These are phyloP conservation scores for Didymellaceae sp. DNA, from an alignment of 2,329 filamentous ascomycete genomes.

Conservation along the genomic window DNA sequence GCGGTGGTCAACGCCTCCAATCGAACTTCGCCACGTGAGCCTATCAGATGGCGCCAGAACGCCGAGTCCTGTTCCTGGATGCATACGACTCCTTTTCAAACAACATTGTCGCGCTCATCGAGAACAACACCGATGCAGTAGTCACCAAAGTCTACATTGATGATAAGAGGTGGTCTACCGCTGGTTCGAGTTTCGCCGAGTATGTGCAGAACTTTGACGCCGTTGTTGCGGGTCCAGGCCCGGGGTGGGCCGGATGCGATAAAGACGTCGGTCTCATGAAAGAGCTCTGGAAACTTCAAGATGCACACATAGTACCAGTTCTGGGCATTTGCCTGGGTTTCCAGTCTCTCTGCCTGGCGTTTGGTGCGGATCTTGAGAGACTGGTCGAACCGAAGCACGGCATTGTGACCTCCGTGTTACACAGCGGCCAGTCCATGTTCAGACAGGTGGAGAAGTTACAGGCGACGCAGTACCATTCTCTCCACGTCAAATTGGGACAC, in stretches of 20 bases:
- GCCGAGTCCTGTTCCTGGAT: conserved; percentile 83
- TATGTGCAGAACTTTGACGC: conserved; percentile 73
- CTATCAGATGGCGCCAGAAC: conserved; percentile 36
- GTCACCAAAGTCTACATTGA: conserved; percentile 77
- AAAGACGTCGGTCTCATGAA: conserved; percentile 85
- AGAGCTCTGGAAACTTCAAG: conserved; percentile 72
- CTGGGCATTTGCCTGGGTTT: conserved; percentile 91
- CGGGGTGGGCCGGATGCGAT: conserved; percentile 75
- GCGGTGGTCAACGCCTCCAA: neutral
- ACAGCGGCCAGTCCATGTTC: conserved; percentile 70
- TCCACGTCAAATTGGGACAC: conserved; percentile 56
- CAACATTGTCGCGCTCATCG: conserved; percentile 86
- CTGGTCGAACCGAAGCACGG: conserved; percentile 81
- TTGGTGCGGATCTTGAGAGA: conserved; percentile 70
- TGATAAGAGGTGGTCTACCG: conserved; percentile 32
- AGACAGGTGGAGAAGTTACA: conserved; percentile 63
- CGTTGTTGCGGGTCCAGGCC: conserved; percentile 88
- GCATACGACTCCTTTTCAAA: conserved; percentile 97
- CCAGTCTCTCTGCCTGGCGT: conserved; percentile 75
- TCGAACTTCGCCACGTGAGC: conserved; percentile 12
- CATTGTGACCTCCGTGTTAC: conserved; percentile 73
- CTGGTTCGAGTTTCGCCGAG: conserved; percentile 46
- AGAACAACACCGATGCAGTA: conserved; percentile 69
- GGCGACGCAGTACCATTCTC: conserved; percentile 79
- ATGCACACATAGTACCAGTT: conserved; percentile 70